Evolutionary conservation across 2,329 filamentous ascomycete species (phyloP), one percentile per base, ranked within the genome.

Genomic region (Fusarium sp.): DNA sequence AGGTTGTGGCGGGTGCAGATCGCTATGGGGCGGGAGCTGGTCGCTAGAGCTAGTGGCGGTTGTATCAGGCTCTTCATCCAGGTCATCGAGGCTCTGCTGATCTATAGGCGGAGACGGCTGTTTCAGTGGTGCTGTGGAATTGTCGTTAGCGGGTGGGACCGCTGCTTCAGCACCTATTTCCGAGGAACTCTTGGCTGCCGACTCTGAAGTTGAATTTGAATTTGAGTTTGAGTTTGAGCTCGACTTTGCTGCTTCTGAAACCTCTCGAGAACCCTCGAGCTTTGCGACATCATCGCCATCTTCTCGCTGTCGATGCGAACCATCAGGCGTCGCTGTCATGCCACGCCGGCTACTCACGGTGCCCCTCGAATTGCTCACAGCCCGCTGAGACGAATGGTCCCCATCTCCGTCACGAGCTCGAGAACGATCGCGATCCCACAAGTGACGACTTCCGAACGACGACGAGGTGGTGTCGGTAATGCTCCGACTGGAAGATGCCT

Each of bases 401-500:
- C 45, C 63, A 57, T 76, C 64, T 32, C 70, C 66, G 57, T 76
- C 67, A 20, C 59, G 66, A 73, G 61, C 50, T 48, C 68, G 76
- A 60, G 73, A 66, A 62, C 70, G 73, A 73, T 76, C 74, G 57
- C 73, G 72, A 68, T 77, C 75, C 75, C 75, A 77, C 20, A 75
- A 47, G 42, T 77, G 75, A 60, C 75, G 77, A 54, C 76, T 78
- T 34, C 73, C 68, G 26, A 77, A 47, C 24, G 78, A 75, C 47
- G 75, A 75, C 20, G 62, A 55, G 20, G 51, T 58, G 28, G 70
- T 66, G 45, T 76, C 66, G 52, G 73, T 65, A 45, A 62, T 50
- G 72, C 79, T 73, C 74, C 72, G 77, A 61, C 73, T 81, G 58
- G 81, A 81, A 58, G 84, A 82, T 38, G 79, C 75, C 66, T 83